phyloP scores from a whole-genome alignment of 305 asterid genomes.

The Fraxinus dipetala region DNA sequence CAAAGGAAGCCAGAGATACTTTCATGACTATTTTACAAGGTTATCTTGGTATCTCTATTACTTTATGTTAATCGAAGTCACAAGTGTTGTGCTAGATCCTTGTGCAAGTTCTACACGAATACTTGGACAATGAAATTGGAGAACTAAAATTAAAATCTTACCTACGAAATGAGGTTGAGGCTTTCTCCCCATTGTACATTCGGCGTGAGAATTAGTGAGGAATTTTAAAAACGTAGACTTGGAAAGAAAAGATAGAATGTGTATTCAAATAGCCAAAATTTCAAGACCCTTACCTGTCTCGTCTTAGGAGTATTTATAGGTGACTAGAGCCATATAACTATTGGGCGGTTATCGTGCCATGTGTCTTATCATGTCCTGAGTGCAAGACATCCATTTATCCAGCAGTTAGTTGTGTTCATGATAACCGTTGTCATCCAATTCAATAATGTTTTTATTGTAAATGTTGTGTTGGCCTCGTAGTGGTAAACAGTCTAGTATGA shows the following conservation, averaged over 20 bases:
- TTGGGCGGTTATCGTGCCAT: neutral
- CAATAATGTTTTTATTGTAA: neutral
- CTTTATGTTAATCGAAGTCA: neutral
- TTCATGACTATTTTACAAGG: neutral
- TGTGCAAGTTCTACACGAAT: neutral
- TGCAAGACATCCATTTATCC: neutral
- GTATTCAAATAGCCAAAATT: neutral
- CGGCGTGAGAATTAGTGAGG: too few species aligned
- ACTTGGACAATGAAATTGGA: neutral
- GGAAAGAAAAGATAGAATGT: too few species aligned
- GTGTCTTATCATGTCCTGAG: neutral
- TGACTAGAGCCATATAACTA: neutral
- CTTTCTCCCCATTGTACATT: too few species aligned
- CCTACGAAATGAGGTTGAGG: neutral
- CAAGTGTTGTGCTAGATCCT: neutral
- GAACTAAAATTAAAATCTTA: neutral
- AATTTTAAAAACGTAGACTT: too few species aligned
- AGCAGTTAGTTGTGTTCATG: neutral
- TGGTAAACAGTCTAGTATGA: neutral
- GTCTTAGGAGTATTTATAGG: neutral
- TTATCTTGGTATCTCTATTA: neutral
- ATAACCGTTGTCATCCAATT: neutral
- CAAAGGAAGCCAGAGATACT: neutral
- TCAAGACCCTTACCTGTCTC: neutral
- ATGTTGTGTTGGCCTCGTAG: neutral